phyloP scores from a whole-genome alignment of 768 basidiomycete species.

The Lactifluus echinatus region DNA sequence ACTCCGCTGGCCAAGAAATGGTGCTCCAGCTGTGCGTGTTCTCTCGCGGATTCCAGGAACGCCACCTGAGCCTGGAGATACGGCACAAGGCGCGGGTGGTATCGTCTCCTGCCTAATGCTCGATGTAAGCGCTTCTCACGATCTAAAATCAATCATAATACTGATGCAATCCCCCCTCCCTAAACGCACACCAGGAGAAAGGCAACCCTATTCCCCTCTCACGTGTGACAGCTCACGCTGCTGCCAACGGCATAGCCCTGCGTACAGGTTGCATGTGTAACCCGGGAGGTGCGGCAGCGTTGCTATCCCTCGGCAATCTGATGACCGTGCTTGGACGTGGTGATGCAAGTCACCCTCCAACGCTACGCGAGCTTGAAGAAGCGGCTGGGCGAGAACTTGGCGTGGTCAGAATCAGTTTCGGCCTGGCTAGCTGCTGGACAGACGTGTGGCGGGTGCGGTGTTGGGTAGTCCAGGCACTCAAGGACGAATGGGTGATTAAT shows the following conservation, averaged over 20 bases:
- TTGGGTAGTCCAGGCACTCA: conserved; percentile 20
- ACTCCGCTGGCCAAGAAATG: conserved; percentile 50
- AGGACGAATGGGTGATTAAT: background rate
- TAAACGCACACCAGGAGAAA: background rate
- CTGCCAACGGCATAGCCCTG: conserved; percentile 52
- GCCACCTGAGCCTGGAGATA: conserved; percentile 6
- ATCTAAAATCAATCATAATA: too few relatives aligned
- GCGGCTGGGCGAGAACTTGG: conserved; percentile 60
- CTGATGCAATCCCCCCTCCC: background rate
- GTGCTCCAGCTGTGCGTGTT: conserved; percentile 54
- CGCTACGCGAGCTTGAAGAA: conserved; percentile 42
- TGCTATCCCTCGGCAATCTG: conserved; percentile 55
- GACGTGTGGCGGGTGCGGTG: conserved; percentile 43
- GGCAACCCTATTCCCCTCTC: conserved; percentile 33
- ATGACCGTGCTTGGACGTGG: conserved; percentile 56
- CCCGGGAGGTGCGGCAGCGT: conserved; percentile 68
- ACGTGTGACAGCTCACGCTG: conserved; percentile 44
- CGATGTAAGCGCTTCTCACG: conserved; percentile 4
- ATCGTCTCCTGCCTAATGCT: conserved; percentile 13
- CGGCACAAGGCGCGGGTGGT: conserved; percentile 15
- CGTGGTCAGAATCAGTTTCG: conserved; percentile 69
- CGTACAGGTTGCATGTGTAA: conserved; percentile 88
- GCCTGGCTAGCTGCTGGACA: conserved; percentile 69
- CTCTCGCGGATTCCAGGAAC: conserved; percentile 48
- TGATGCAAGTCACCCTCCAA: conserved; percentile 37